Conservation (phyloP, 306 rosid genomes). For the Gynostemma pentaphyllum region DNA sequence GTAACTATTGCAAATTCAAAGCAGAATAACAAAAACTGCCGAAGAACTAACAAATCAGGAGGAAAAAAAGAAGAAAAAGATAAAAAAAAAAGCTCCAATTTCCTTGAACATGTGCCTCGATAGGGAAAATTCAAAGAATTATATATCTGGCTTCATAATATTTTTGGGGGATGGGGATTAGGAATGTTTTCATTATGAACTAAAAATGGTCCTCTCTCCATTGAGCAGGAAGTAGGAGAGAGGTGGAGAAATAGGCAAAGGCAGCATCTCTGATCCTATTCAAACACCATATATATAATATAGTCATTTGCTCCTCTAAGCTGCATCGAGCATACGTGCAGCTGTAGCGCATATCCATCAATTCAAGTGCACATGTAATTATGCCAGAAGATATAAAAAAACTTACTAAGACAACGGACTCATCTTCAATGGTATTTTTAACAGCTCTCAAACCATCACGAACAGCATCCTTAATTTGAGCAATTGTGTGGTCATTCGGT, state of each 20-base stretch:
- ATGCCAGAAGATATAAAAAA: not conserved
- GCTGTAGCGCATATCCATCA: not conserved
- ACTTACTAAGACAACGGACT: slow-evolving; percentile 69
- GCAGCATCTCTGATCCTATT: not conserved
- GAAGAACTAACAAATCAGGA: not conserved
- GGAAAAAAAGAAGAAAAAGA: not conserved
- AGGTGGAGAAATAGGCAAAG: not conserved
- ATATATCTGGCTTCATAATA: no score
- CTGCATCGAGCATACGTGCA: not conserved
- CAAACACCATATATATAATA: not conserved
- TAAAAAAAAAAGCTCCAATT: no score
- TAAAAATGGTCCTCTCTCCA: not conserved
- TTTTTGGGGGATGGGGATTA: no score
- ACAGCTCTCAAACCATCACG: slow-evolving; percentile 97
- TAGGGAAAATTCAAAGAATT: no score
- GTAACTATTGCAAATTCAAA: not conserved
- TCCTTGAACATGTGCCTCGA: no score
- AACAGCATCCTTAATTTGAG: slow-evolving; percentile 96
- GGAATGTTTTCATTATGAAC: no score
- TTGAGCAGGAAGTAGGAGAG: not conserved
- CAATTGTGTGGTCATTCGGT: slow-evolving; percentile 96
- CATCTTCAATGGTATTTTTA: slow-evolving; percentile 94
- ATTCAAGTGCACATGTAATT: not conserved
- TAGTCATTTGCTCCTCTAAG: not conserved
- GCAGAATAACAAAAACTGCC: not conserved